Evolutionary conservation across 805 yeast genomes (phyloP), one percentile per base, ranked within the genome.

Genomic region (Suhomyces sp.): DNA sequence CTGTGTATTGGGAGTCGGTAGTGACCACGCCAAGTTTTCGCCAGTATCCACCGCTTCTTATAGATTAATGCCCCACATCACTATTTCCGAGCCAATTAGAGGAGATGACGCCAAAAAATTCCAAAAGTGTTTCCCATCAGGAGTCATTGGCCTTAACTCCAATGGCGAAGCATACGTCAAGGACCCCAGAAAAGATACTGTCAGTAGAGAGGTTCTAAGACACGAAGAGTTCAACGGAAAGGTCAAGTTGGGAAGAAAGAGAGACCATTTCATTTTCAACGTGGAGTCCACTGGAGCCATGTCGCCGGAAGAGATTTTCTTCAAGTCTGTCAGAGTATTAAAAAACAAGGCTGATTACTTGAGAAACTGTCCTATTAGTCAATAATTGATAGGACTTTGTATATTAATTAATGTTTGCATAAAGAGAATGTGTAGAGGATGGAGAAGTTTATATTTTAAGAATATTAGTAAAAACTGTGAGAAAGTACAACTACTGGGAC

Each of bases 1-100:
- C 65, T 93, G 97, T 58, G 72, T 90, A 19, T 72, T 91, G 43
- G 98, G 98, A 39, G 66, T 86, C 47, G 98, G 97, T 34, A 65
- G 88, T 26, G 98, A 93, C 60, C 98, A 93, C 63, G 97, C 98
- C 40, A 93, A 93, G 63, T 93, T 87, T 59, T 88, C 97, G 6
- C 98, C 98, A 4, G 98, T 93, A 8, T 77, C 95, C 12, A 93
- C 98, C 10, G 97, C 98, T 3, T 86, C 96, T 10, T 93, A 93
- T 66, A 77, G 98, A 64, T 72, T 93, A 54, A 63, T 93, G 68
- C 98, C 98, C 11, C 82, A 78, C 17, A 90, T 90, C 49, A 80
- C 83, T 44, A 88, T 93, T 35, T 58, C 68, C 25, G 67, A 77
- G 43, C 87, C 91, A 31, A 86, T 93, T 39, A 67, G 64, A 1